Evolutionary conservation across 768 basidiomycete genomes (phyloP).

Genomic region (Suillus lakei): DNA sequence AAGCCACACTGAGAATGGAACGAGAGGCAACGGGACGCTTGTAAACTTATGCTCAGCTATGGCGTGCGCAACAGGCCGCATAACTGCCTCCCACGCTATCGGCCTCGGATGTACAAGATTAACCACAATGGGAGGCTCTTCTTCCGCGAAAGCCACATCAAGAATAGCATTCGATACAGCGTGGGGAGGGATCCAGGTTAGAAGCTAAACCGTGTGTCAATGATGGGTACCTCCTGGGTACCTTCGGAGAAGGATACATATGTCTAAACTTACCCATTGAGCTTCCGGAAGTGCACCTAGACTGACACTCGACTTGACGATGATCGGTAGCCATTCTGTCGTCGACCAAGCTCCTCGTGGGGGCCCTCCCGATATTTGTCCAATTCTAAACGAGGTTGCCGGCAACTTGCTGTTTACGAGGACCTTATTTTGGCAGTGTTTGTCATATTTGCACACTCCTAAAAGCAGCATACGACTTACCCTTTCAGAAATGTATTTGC

Average conservation of each 20-base stretch:
- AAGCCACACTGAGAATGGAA: slow-evolving; percentile 40
- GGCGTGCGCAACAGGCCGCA: slow-evolving; percentile 28
- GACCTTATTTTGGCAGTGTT: slow-evolving; percentile 21
- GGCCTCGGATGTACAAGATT: slow-evolving; percentile 42
- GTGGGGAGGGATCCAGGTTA: slow-evolving; percentile 36
- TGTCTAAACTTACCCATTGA: slow-evolving; percentile 27
- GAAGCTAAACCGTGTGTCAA: slow-evolving; percentile 16
- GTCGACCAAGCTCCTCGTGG: slow-evolving; percentile 43
- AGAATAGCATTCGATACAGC: slow-evolving; percentile 31
- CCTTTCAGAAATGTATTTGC: slow-evolving; percentile 33
- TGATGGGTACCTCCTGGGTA: not conserved
- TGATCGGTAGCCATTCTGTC: slow-evolving; percentile 41
- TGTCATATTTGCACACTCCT: not conserved
- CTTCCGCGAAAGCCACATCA: slow-evolving; percentile 31
- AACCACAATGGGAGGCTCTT: slow-evolving; percentile 21
- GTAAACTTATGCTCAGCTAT: slow-evolving; percentile 18
- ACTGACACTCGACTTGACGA: slow-evolving; percentile 39
- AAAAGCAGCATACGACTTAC: slow-evolving; percentile 19
- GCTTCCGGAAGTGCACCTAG: slow-evolving; percentile 36
- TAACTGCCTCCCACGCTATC: slow-evolving; percentile 25
- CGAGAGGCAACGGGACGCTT: slow-evolving; percentile 28
- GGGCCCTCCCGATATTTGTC: slow-evolving; percentile 40
- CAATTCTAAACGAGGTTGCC: slow-evolving; percentile 39
- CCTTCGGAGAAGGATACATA: not conserved
- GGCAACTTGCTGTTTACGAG: slow-evolving; percentile 37